Evolutionary conservation across 1,284 basidiomycete genomes (phyloP), one percentile per base, ranked within the genome.

Genomic region (Pseudozyma sp.): DNA sequence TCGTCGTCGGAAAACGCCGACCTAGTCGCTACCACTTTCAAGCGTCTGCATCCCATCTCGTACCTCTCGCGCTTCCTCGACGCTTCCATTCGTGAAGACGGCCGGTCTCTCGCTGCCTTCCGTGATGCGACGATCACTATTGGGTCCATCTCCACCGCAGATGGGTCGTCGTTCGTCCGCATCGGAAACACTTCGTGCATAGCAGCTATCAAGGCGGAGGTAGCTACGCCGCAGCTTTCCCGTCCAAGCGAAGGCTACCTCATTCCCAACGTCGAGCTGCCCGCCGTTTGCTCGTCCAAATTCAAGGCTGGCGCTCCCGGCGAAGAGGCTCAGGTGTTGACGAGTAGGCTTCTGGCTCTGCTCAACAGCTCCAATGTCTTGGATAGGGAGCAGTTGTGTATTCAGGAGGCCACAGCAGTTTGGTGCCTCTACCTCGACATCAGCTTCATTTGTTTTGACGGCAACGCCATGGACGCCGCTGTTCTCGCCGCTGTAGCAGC

Each of bases 371-470:
- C 80, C 14, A 60, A 57, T n/a, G 48, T 63, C 1, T 70, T 99
- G 0, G 86, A 92, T 0, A 87, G 90, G 0, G 84, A 87, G 0
- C 89, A 90, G 0, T 88, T 99, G 1, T 91, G 91, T 79, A 97
- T 99, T 54, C 87, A 91, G 17, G 88, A 89, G 0, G 90, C 90
- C 4, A 92, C 91, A 84, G 88, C 93, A 0, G 94, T 88, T 0
- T 99, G 94, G 94, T 91, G 91, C 29, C 87, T 99, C 16, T 97
- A 97, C 84, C 88, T 98, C 71, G 96, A 99, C 74, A 90, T 94
- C 33, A 92, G 92, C 5, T 97, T 94, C 85, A 92, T 99, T 78
- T 97, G 96, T 86, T 96, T 94, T 79, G 95, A 99, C 84, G 96
- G 96, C 9, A 97, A 97, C 81, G 92, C 89, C 1, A 92, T 97